Evolutionary conservation across 495 filamentous ascomycete genomes (phyloP).

Genomic region (Aspergillus bertholletiae): DNA sequence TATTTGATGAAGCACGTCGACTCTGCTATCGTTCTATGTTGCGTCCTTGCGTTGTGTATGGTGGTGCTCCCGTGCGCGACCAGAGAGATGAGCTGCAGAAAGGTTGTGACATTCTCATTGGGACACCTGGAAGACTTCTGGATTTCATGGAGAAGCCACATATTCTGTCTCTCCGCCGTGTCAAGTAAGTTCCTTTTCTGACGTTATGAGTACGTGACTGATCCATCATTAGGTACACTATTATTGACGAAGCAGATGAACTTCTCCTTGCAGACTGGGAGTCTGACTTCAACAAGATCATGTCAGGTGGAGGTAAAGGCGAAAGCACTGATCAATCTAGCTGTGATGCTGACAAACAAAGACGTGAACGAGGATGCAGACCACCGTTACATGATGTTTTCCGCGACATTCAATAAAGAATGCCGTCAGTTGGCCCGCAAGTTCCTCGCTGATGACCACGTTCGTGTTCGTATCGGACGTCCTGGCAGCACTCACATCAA

Average conservation of each 20-base stretch:
- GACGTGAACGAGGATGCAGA: slow-evolving; percentile 76
- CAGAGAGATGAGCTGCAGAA: slow-evolving; percentile 69
- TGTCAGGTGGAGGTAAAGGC: slow-evolving; percentile 70
- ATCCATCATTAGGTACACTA: slow-evolving; percentile 55
- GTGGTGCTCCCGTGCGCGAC: slow-evolving; percentile 64
- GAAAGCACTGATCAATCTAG: slow-evolving; percentile 6
- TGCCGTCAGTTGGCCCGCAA: slow-evolving; percentile 72
- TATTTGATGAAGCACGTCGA: slow-evolving; percentile 88
- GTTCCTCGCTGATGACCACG: slow-evolving; percentile 66
- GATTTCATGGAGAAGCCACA: slow-evolving; percentile 73
- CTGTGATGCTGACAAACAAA: slow-evolving; percentile 22
- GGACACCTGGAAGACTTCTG: slow-evolving; percentile 77
- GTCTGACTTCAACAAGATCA: slow-evolving; percentile 62
- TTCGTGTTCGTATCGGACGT: slow-evolving; percentile 81
- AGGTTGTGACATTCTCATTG: slow-evolving; percentile 88
- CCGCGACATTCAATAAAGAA: slow-evolving; percentile 81
- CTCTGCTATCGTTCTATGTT: slow-evolving; percentile 93
- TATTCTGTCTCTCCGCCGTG: slow-evolving; percentile 67
- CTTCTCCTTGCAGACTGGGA: slow-evolving; percentile 77
- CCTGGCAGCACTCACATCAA: slow-evolving; percentile 74
- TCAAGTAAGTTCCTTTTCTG: slow-evolving; percentile 51
- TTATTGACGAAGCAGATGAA: slow-evolving; percentile 96
- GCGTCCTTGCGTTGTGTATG: slow-evolving; percentile 87
- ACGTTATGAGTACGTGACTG: slow-evolving; percentile 9
- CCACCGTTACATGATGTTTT: slow-evolving; percentile 87